Base-by-base conservation (phyloP, 805 yeast species). In the Pichia paraexigua region DNA sequence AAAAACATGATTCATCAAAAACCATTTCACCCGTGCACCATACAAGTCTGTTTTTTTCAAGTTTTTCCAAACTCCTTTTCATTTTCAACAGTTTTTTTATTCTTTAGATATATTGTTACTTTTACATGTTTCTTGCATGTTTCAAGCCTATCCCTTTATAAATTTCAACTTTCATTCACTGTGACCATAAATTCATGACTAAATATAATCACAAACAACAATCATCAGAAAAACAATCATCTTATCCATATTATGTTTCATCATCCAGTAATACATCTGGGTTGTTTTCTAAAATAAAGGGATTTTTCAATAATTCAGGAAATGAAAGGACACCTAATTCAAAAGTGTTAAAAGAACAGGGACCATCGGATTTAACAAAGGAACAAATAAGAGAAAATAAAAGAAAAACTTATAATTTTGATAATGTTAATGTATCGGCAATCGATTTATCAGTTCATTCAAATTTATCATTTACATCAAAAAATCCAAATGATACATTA, bases 401-500 rank as follows among this genome's bases (percentile, higher is more conserved):
- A 30, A 30, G 35, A 30, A 30, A 30, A 30, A 30, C 35, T 15
- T 21, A 41, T 21, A 41, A 43, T 21, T 37, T 25, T 39, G 51
- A 54, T 11, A 51, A 55, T 25, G 41, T 42, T 3, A 50, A 53
- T 45, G 49, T 58, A 9, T 56, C 62, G 6, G 50, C 53, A 11
- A 43, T 58, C 25, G 58, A 63, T 49, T 25, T 51, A 21, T 58
- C 65, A 7, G 41, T 47, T 6, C 40, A 43, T 25, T 37, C 51
- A 13, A 56, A 56, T 42, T n/a, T 61, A 3, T 58, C 66, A 18
- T 57, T 58, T 12, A 48, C 50, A 11, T 52, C 55, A 2, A 64
- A 63, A 30, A 69, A 74, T 17, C 82, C 84, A 6, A 85, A 83
- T 67, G 80, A 77, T 30, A 75, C 78, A 32, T 67, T 87, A 46